phyloP scores from a whole-genome alignment of 2,329 filamentous ascomycete genomes.

The Talaromyces marneffei region DNA sequence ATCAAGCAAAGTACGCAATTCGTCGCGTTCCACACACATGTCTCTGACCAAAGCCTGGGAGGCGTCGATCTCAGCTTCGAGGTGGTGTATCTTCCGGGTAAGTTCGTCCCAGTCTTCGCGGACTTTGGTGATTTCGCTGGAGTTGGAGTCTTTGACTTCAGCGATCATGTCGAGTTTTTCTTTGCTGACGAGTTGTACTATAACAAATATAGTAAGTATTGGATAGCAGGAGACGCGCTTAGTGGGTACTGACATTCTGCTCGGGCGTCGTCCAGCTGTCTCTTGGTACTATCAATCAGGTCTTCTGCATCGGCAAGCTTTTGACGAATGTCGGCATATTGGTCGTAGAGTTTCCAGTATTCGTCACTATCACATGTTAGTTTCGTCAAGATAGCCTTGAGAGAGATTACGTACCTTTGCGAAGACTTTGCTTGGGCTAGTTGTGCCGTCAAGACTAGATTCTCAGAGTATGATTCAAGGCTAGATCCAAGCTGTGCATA shows the following conservation, averaged over 20 bases:
- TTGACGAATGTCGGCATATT: constrained; percentile 31
- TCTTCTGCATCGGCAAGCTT: constrained; percentile 37
- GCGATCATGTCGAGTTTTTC: constrained; percentile 36
- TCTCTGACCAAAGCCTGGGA: constrained; percentile 35
- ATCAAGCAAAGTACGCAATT: constrained; percentile 35
- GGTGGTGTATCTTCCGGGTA: constrained; percentile 30
- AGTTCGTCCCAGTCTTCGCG: constrained; percentile 32
- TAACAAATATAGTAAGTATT: not conserved
- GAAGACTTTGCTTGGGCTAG: constrained; percentile 31
- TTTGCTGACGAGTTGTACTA: constrained; percentile 32
- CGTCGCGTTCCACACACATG: constrained; percentile 35
- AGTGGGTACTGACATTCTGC: constrained; percentile 31
- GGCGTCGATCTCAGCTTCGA: constrained; percentile 36
- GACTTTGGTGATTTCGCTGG: constrained; percentile 29
- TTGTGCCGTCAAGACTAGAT: constrained; percentile 27
- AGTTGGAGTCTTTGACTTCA: constrained; percentile 32
- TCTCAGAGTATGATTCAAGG: constrained; percentile 30
- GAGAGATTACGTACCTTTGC: constrained; percentile 27
- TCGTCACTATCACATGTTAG: constrained; percentile 30
- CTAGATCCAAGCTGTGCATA: constrained; percentile 23
- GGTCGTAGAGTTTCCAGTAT: constrained; percentile 38
- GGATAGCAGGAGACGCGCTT: not conserved
- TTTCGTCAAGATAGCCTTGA: not conserved
- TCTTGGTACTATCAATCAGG: constrained; percentile 30
- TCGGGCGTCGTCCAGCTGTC: constrained; percentile 33